Evolutionary conservation across 805 yeast species (phyloP).

Genomic region (Pichia gijzeniarum): DNA sequence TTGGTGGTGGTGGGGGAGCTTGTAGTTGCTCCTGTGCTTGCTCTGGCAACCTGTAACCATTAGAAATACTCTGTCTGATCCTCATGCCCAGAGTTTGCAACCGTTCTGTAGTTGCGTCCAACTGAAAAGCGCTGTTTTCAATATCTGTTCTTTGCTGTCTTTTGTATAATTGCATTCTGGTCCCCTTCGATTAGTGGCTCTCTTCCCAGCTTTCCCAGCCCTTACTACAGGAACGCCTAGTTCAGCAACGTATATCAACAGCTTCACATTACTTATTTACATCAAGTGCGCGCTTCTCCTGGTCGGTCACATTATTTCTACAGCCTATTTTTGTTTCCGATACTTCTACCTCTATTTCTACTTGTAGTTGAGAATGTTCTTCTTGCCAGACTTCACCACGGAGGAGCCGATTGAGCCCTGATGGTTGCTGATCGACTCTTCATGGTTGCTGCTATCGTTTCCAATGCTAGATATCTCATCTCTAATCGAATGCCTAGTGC

Average conservation of each 20-base stretch:
- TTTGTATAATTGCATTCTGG: conserved; percentile 5
- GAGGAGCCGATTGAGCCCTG: not conserved
- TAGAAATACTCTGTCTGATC: conserved; percentile 58
- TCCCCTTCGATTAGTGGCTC: too few relatives aligned
- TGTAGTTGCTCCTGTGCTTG: not conserved
- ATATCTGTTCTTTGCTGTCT: conserved; percentile 9
- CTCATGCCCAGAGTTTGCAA: conserved; percentile 64
- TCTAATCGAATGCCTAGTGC: conserved; percentile 2
- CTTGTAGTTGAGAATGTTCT: conserved; percentile 8
- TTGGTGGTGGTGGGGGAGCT: not conserved
- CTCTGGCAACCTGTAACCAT: conserved; percentile 41
- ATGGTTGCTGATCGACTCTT: not conserved
- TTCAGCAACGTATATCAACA: too few relatives aligned
- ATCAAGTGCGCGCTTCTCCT: too few relatives aligned
- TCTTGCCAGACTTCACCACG: not conserved
- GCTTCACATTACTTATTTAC: too few relatives aligned
- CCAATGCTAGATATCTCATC: conserved; percentile 1
- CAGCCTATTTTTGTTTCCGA: too few relatives aligned
- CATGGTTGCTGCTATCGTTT: not conserved
- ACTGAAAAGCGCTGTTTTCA: not conserved
- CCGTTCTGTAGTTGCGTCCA: conserved; percentile 29
- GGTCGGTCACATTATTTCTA: too few relatives aligned
- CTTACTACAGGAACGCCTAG: too few relatives aligned
- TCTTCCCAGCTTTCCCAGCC: too few relatives aligned
- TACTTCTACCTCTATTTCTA: not conserved